Conservation (phyloP, 1,139 yeast species). For the Magnusiomyces clavatus region DNA sequence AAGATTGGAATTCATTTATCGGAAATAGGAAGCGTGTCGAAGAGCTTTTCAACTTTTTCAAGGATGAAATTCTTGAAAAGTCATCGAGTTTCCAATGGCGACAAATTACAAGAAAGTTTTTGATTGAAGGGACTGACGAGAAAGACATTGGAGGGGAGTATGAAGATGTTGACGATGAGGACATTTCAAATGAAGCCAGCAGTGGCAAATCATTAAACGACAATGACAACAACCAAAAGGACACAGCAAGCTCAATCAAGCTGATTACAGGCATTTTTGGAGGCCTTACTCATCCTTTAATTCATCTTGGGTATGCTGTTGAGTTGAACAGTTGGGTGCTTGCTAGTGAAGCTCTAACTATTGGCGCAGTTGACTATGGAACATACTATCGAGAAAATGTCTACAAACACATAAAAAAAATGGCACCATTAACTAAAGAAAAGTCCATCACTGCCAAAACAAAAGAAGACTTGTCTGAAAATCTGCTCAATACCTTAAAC, state of each 20-base stretch:
- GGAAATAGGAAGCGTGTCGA: slow-evolving; percentile 27
- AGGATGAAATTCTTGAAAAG: slow-evolving; percentile 26
- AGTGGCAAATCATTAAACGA: background rate
- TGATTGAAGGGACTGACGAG: slow-evolving; percentile 6
- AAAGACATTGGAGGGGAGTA: slow-evolving; percentile 8
- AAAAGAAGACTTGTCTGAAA: background rate
- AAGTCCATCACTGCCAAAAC: background rate
- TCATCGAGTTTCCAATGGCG: slow-evolving; percentile 24
- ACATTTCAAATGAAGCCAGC: background rate
- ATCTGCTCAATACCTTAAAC: background rate
- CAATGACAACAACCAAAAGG: slow-evolving; percentile 8
- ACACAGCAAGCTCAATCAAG: background rate
- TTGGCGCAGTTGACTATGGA: slow-evolving; percentile 14
- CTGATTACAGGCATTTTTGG: slow-evolving; percentile 22
- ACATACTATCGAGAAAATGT: background rate
- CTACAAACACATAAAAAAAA: background rate
- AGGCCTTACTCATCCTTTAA: slow-evolving; percentile 29
- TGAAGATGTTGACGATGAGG: slow-evolving; percentile 7
- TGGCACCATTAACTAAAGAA: background rate
- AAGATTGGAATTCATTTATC: slow-evolving; percentile 26
- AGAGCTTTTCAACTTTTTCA: slow-evolving; percentile 28
- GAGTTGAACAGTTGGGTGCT: slow-evolving; percentile 27
- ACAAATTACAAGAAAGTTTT: slow-evolving; percentile 18
- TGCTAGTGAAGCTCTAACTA: slow-evolving; percentile 28
- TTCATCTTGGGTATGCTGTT: slow-evolving; percentile 31